Percentiles rank a stretch among this genome's conserved stretches.
Evolutionary conservation across 768 basidiomycete species (phyloP).

Genomic region (Suillus weaverae): DNA sequence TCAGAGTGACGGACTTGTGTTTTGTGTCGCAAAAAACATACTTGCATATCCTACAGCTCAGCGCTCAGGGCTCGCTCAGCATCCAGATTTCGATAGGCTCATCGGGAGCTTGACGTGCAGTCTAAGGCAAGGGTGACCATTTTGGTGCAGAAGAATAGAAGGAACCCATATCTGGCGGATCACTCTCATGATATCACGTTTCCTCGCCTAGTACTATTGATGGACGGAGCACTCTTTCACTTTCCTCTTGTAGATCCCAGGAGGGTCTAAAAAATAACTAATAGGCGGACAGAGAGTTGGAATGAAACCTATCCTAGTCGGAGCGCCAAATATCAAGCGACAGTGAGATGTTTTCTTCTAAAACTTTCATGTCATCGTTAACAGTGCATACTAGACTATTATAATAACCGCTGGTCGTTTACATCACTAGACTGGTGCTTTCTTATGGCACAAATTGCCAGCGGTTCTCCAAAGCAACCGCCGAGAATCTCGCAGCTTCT

Average conservation of each 20-base stretch:
- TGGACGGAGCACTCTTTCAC: neutral
- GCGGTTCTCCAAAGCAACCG: slow-evolving; percentile 12
- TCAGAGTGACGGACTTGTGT: too few species aligned
- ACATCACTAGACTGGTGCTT: slow-evolving; percentile 4
- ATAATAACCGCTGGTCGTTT: slow-evolving; percentile 17
- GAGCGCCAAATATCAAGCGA: slow-evolving; percentile 2
- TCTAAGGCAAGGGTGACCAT: neutral
- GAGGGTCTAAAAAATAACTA: neutral
- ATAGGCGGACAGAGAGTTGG: neutral
- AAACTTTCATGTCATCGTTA: slow-evolving; percentile 6
- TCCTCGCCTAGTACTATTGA: neutral
- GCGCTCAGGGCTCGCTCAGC: too few species aligned
- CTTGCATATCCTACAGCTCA: neutral
- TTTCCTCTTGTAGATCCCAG: neutral
- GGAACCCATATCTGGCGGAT: neutral
- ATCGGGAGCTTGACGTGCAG: too few species aligned
- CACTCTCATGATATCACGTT: neutral
- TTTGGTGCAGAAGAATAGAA: neutral
- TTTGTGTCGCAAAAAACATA: neutral
- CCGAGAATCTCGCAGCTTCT: slow-evolving; percentile 60
- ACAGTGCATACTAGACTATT: slow-evolving; percentile 6
- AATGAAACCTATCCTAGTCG: neutral
- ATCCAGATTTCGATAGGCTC: too few species aligned
- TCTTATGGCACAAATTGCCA: slow-evolving; percentile 25
- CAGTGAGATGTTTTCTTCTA: neutral